Percentiles rank a stretch among this genome's conserved stretches.
phyloP scores from a whole-genome alignment of 1,139 yeast genomes.

The Insectozyma bohioensis region DNA sequence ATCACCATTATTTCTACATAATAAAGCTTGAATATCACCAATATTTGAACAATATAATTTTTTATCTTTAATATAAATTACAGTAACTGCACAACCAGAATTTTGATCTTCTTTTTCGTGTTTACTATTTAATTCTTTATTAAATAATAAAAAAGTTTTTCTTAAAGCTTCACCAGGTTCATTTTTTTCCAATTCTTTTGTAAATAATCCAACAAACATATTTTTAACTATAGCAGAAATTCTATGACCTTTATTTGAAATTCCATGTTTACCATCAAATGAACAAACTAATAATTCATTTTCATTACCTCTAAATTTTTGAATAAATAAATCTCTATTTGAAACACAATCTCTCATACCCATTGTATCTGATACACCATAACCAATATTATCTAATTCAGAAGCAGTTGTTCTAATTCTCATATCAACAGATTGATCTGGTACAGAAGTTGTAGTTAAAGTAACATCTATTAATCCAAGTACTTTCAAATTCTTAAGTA shows the following conservation, averaged over 20 bases:
- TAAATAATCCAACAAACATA: conserved; percentile 60
- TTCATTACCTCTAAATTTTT: conserved; percentile 83
- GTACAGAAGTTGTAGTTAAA: conserved; percentile 76
- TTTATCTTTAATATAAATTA: conserved; percentile 72
- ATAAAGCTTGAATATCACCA: conserved; percentile 85
- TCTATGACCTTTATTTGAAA: conserved; percentile 59
- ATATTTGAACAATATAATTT: conserved; percentile 79
- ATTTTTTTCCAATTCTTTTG: conserved; percentile 57
- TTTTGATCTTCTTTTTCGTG: conserved; percentile 57
- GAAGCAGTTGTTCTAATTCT: conserved; percentile 95
- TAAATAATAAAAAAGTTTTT: conserved; percentile 74
- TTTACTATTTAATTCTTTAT: conserved; percentile 67
- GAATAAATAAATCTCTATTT: conserved; percentile 82
- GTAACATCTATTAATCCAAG: conserved; percentile 96
- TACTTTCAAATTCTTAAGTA: conserved; percentile 66
- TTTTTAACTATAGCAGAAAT: conserved; percentile 76
- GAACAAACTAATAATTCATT: conserved; percentile 71
- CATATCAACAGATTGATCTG: conserved; percentile 81
- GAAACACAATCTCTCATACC: conserved; percentile 70
- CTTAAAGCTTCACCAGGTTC: conserved; percentile 61
- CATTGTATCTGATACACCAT: conserved; percentile 89
- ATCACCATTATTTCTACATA: conserved; percentile 82
- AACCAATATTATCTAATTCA: conserved; percentile 70
- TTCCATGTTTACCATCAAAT: conserved; percentile 79
- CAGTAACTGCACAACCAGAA: conserved; percentile 87